Percentiles rank a stretch among this genome's conserved stretches.
Evolutionary conservation across 345 rosid species (phyloP).

Genomic region (Adansonia digitata): DNA sequence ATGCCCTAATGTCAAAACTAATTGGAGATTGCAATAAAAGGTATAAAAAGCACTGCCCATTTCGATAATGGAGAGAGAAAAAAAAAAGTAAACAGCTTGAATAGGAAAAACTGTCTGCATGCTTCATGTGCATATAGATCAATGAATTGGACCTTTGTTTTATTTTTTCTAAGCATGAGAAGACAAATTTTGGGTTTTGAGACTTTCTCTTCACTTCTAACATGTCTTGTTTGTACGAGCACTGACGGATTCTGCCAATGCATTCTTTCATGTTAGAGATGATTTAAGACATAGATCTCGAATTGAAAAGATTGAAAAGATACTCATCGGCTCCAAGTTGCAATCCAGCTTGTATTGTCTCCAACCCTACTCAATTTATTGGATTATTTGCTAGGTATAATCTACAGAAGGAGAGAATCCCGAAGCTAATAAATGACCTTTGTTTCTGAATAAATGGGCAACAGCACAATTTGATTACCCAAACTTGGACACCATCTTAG

Average conservation of each 20-base stretch:
- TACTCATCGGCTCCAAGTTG: not conserved
- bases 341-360: not conserved
- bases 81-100: not conserved
- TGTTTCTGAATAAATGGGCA: not conserved
- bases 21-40: not conserved
- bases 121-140: not conserved
- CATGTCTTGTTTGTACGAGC: slow-evolving; percentile 5
- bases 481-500: not conserved
- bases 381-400: not conserved
- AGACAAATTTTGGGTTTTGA: not conserved
- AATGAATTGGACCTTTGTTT: not conserved
- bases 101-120: not conserved
- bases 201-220: not conserved
- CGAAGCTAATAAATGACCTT: not conserved
- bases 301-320: slow-evolving; percentile 15
- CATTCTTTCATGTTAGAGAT: not conserved
- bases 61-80: not conserved
- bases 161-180: slow-evolving; percentile 1
- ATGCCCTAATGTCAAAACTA: not conserved
- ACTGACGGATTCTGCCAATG: not conserved
- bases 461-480: not conserved
- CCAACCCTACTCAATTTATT: not conserved
- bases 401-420: not conserved
- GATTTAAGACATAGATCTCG: not conserved
- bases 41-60: not conserved